phyloP scores from a whole-genome alignment of 176 grass and related monocot species.

The Panicum miliaceum region DNA sequence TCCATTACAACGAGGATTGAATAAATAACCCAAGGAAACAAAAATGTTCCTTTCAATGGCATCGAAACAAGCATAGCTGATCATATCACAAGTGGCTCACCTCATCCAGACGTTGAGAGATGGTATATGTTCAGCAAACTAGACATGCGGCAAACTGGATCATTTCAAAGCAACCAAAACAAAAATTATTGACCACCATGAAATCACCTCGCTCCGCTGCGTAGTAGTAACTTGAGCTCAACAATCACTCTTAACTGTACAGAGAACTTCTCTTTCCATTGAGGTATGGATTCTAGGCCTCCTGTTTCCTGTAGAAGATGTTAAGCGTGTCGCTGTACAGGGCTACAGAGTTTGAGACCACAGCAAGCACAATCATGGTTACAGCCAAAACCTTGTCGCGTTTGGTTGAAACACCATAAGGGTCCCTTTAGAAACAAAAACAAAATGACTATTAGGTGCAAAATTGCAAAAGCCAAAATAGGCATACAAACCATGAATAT shows the following conservation, averaged over 20 bases:
- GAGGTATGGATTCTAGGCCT: conserved; percentile 45
- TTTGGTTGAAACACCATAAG: conserved; percentile 63
- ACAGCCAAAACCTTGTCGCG: conserved; percentile 73
- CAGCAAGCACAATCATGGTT: conserved; percentile 82
- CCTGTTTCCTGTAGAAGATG: conserved; percentile 69
- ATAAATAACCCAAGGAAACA: not conserved
- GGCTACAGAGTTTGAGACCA: conserved; percentile 70
- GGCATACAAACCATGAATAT: not conserved
- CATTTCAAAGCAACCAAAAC: conserved; percentile 37
- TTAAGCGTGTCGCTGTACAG: conserved; percentile 65
- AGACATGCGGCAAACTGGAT: conserved; percentile 23
- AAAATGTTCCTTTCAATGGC: not conserved
- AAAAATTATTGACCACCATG: conserved; percentile 44
- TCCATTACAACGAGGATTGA: conserved; percentile 4
- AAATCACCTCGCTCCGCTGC: conserved; percentile 13
- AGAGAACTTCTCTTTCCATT: conserved; percentile 8
- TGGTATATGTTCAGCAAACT: not conserved
- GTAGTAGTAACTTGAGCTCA: conserved; percentile 1
- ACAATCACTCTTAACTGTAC: conserved; percentile 30
- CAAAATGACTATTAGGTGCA: not conserved
- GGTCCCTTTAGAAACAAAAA: conserved; percentile 55
- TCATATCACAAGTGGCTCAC: conserved; percentile 8
- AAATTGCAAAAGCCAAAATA: not conserved
- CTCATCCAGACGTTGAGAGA: conserved; percentile 21
- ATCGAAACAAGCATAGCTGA: not conserved